These are phyloP conservation scores for Viola odorata DNA, from an alignment of 345 rosid species.

Conservation along the genomic window DNA sequence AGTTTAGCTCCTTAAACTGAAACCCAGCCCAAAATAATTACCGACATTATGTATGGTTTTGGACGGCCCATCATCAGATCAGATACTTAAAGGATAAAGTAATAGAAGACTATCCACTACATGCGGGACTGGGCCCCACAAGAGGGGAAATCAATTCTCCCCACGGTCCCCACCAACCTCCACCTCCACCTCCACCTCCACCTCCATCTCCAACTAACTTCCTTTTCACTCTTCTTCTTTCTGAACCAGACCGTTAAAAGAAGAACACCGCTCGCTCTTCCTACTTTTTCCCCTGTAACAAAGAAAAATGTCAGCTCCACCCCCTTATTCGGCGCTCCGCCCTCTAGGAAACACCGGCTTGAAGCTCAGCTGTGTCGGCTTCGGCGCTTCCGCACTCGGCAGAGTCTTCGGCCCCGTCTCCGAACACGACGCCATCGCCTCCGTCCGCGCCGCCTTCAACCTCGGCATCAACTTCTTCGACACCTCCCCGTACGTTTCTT, in stretches of 20 bases:
- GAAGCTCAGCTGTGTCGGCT: conserved; percentile 61
- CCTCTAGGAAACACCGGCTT: conserved; percentile 16
- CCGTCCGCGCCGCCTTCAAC: conserved; percentile 74
- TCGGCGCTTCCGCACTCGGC: conserved; percentile 93
- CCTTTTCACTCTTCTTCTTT: no score
- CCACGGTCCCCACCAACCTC: no score
- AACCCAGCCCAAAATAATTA: no score
- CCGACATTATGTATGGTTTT: no score
- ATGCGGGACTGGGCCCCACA: conserved; percentile 2
- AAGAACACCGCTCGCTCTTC: not conserved
- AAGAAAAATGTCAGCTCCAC: conserved; percentile 8
- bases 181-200: not conserved
- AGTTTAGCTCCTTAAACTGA: no score
- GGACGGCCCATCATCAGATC: no score
- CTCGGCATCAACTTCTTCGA: conserved; percentile 94
- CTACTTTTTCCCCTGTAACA: not conserved
- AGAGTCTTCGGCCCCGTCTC: conserved; percentile 77
- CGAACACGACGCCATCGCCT: conserved; percentile 70
- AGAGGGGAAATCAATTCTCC: not conserved
- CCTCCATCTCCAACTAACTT: not conserved
- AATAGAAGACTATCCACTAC: no score
- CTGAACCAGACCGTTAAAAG: not conserved
- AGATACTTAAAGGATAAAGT: no score
- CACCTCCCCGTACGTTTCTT: conserved; percentile 73
- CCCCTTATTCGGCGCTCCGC: conserved; percentile 13